A percentile compares a stretch with the other conserved stretches of the same genome.
phyloP scores from a whole-genome alignment of 805 yeast genomes.

The Monosporozyma yasuniensis region DNA sequence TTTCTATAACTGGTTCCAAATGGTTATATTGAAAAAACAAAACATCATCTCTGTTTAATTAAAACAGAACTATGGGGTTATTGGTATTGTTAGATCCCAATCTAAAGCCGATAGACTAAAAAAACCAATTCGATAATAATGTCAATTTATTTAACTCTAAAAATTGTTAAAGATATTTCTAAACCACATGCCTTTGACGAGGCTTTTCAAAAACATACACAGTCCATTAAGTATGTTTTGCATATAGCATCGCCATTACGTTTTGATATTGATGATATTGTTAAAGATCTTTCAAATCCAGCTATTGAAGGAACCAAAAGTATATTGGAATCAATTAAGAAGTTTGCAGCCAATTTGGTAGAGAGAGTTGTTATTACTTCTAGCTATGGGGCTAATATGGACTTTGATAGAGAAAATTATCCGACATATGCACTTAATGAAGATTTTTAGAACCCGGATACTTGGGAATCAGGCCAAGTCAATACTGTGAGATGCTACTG shows the following conservation, averaged over 20 bases:
- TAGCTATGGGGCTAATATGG: constrained; percentile 39
- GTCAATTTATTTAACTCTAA: constrained; percentile 22
- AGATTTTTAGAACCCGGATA: constrained; percentile 31
- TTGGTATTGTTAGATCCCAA: constrained; percentile 43
- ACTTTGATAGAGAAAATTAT: constrained; percentile 27
- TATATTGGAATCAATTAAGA: constrained; percentile 41
- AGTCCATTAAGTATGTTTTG: constrained; percentile 44
- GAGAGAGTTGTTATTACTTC: constrained; percentile 47
- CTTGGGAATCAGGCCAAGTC: constrained; percentile 21
- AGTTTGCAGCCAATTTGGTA: constrained; percentile 33
- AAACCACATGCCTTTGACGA: constrained; percentile 38
- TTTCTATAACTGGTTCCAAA: too few species aligned
- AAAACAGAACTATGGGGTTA: too few species aligned
- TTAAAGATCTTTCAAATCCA: constrained; percentile 44
- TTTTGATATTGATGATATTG: constrained; percentile 36
- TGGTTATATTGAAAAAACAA: constrained; percentile 34
- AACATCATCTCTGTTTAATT: too few species aligned
- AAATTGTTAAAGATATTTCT: constrained; percentile 31
- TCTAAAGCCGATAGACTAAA: constrained; percentile 36
- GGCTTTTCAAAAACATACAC: constrained; percentile 34
- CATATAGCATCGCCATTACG: constrained; percentile 57
- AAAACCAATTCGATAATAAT: constrained; percentile 24
- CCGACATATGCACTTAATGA: constrained; percentile 17
- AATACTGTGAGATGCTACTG: constrained; percentile 25
- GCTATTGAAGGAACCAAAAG: constrained; percentile 48